These are phyloP conservation scores for Globisporangium yorkense DNA, from an alignment of 352 stramenopile genomes.

Conservation along the genomic window DNA sequence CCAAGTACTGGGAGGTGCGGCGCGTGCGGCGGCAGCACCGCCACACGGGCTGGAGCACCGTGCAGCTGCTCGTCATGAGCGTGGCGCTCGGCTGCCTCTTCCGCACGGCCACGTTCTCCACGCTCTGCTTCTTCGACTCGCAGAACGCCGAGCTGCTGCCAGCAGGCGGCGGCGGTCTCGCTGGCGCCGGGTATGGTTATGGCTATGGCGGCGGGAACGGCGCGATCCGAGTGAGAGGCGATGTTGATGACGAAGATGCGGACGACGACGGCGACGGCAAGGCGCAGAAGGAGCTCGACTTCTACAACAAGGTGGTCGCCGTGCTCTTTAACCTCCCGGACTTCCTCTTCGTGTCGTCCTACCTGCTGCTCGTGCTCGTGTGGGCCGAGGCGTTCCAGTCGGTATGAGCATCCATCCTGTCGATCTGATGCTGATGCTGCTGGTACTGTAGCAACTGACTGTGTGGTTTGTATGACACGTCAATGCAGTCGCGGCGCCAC, in stretches of 20 bases:
- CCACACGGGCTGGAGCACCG: slow-evolving; percentile 69
- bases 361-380: slow-evolving; percentile 87
- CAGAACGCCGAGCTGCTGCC: slow-evolving; percentile 46
- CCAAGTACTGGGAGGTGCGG: slow-evolving; percentile 68
- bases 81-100: slow-evolving; percentile 84
- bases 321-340: slow-evolving; percentile 92
- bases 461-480: background rate
- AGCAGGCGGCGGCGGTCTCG: slow-evolving; percentile 12
- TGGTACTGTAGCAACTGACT: background rate
- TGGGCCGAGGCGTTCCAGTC: slow-evolving; percentile 89
- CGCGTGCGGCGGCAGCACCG: slow-evolving; percentile 62
- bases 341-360: slow-evolving; percentile 89
- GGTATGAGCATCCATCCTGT: slow-evolving; percentile 20
- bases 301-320: slow-evolving; percentile 89
- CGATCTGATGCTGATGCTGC: background rate
- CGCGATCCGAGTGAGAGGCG: slow-evolving; percentile 1
- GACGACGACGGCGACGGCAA: slow-evolving; percentile 14
- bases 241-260: slow-evolving; percentile 5
- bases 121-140: slow-evolving; percentile 84
- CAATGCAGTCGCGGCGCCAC: slow-evolving; percentile 72
- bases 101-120: slow-evolving; percentile 81
- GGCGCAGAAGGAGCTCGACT: slow-evolving; percentile 67
- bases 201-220: slow-evolving; percentile 6
- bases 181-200: slow-evolving; percentile 9
- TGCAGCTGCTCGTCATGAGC: slow-evolving; percentile 79